These are phyloP conservation scores for Candida cerambycidarum DNA, from an alignment of 805 yeast species.

Conservation along the genomic window DNA sequence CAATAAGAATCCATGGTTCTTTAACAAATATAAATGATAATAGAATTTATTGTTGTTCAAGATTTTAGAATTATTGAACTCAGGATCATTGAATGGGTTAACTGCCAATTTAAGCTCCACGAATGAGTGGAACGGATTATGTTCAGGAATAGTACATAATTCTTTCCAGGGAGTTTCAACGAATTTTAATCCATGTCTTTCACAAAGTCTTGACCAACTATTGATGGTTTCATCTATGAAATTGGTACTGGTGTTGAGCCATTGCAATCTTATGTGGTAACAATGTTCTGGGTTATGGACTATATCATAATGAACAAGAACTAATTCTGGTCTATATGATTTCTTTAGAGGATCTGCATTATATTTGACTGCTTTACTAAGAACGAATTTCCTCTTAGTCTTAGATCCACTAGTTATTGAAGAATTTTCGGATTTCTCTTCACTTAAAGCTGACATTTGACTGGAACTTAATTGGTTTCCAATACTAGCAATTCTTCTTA, in stretches of 20 bases:
- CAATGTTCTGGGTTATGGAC: conserved; percentile 95
- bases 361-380: conserved; percentile 65
- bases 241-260: conserved; percentile 89
- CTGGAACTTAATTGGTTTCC: conserved; percentile 12
- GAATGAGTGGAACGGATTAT: conserved; percentile 87
- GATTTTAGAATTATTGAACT: conserved; percentile 41
- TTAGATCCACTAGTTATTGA: conserved; percentile 24
- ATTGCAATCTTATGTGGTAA: conserved; percentile 85
- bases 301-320: conserved; percentile 84
- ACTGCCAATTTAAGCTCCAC: conserved; percentile 65
- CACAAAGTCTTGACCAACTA: conserved; percentile 79
- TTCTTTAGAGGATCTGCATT: conserved; percentile 73
- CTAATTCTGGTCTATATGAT: conserved; percentile 74
- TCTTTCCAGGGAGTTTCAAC: conserved; percentile 94
- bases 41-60: conserved; percentile 57
- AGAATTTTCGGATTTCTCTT: conserved; percentile 20
- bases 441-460: neutral
- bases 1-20: conserved; percentile 68
- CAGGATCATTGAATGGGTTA: conserved; percentile 69
- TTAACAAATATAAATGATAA: conserved; percentile 75
- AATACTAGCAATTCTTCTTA: conserved; percentile 20
- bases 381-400: conserved; percentile 44
- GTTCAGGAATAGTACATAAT: conserved; percentile 67
- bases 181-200: conserved; percentile 70
- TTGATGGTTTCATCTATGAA: conserved; percentile 32